These are phyloP conservation scores for Pyrus betulifolia DNA, from an alignment of 306 rosid species.

Conservation along the genomic window DNA sequence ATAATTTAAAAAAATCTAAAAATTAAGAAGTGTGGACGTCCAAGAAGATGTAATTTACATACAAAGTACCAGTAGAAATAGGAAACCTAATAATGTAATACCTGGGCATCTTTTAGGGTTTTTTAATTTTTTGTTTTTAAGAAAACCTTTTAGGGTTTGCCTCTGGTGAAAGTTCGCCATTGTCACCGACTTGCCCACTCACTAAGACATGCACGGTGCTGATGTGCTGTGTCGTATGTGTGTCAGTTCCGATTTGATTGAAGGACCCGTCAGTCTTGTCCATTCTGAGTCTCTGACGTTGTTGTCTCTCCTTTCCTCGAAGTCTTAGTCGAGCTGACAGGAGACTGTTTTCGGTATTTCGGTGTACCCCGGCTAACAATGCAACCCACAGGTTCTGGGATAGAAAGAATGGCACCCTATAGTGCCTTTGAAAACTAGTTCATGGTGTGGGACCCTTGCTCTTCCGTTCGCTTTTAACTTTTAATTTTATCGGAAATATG, in stretches of 20 bases:
- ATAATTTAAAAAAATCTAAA: no score
- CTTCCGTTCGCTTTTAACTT: not conserved
- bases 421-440: not conserved
- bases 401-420: not conserved
- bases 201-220: not conserved
- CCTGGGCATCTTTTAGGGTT: not conserved
- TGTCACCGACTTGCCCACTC: not conserved
- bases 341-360: no score
- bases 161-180: not conserved
- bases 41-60: no score
- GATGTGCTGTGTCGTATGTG: not conserved
- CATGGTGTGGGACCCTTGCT: not conserved
- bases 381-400: not conserved
- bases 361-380: no score
- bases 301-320: constrained; percentile 7
- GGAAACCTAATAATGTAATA: no score
- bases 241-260: constrained; percentile 13
- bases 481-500: not conserved
- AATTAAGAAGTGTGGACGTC: not conserved
- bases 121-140: no score
- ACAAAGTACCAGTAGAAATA: no score
- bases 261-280: constrained; percentile 29
- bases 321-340: constrained; percentile 1
- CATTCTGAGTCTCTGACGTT: constrained; percentile 17
- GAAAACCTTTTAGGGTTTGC: not conserved